phyloP scores from a whole-genome alignment of 306 rosid genomes.

The Glycyrrhiza uralensis region DNA sequence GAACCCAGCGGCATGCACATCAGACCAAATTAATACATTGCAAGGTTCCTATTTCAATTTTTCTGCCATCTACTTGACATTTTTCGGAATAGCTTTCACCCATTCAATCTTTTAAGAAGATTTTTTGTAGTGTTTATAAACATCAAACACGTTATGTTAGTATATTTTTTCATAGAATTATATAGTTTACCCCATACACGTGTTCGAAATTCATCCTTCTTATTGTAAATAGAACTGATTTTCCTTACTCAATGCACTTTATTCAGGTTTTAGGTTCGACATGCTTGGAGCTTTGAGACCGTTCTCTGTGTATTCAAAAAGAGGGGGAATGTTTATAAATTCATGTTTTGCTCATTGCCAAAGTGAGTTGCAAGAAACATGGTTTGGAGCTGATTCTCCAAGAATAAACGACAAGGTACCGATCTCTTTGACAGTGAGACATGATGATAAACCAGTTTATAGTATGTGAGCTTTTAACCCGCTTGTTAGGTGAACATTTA shows the following conservation, averaged over 20 bases:
- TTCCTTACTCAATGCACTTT: background rate
- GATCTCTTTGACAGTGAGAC: background rate
- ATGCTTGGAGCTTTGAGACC: conserved; percentile 59
- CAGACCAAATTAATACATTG: conserved; percentile 48
- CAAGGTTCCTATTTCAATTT: conserved; percentile 54
- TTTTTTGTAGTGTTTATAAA: background rate
- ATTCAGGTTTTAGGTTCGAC: conserved; percentile 60
- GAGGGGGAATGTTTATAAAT: conserved; percentile 82
- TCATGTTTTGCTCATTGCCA: conserved; percentile 99
- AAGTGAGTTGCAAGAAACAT: conserved; percentile 88
- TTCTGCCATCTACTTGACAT: background rate
- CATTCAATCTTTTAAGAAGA: background rate
- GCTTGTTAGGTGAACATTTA: background rate
- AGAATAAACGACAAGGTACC: conserved; percentile 66
- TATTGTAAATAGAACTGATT: background rate
- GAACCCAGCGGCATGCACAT: conserved; percentile 59
- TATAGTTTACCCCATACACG: background rate
- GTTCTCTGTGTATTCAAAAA: conserved; percentile 46
- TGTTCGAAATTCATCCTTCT: background rate
- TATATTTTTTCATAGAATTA: background rate
- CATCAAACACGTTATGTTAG: too few species aligned
- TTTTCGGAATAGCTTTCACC: background rate
- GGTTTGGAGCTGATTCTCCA: conserved; percentile 78
- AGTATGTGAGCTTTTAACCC: background rate
- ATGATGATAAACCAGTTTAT: background rate